Percentiles rank a stretch among this genome's conserved stretches.
These are phyloP conservation scores for Senna siamea DNA, from an alignment of 306 rosid genomes.

Conservation along the genomic window DNA sequence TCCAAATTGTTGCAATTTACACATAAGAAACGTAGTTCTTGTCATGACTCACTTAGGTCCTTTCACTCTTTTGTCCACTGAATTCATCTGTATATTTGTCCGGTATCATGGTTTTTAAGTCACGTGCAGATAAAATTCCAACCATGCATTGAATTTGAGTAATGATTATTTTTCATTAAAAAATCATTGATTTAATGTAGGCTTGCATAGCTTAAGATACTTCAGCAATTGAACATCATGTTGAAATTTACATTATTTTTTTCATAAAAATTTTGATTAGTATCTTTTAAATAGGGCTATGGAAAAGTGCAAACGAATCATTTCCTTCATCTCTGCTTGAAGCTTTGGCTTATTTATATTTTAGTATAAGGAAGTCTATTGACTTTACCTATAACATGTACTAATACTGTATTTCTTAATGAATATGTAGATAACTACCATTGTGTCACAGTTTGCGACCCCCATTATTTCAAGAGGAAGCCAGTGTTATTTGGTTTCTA, in stretches of 20 bases:
- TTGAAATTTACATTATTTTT: not conserved
- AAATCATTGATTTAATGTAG: conserved; percentile 22
- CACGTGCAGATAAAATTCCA: conserved; percentile 18
- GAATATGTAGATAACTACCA: conserved; percentile 63
- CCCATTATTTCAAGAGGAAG: conserved; percentile 79
- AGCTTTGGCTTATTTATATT: conserved; percentile 8
- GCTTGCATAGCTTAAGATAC: conserved; percentile 28
- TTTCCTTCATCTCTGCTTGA: not conserved
- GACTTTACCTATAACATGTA: not conserved
- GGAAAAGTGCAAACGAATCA: conserved; percentile 16
- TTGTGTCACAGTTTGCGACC: conserved; percentile 66
- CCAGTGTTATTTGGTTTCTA: conserved; percentile 83
- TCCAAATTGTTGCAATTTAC: not conserved
- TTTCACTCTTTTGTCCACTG: conserved; percentile 8
- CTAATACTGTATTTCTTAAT: conserved; percentile 40
- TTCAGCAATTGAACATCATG: conserved; percentile 21
- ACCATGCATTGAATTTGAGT: conserved; percentile 1
- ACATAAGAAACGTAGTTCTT: not conserved
- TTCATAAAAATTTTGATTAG: not conserved
- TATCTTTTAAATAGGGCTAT: not conserved
- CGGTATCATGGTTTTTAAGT: conserved; percentile 5
- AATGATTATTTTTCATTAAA: conserved; percentile 14
- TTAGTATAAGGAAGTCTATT: conserved; percentile 28
- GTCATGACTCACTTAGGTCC: not conserved
- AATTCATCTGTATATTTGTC: conserved; percentile 33